Percentiles rank a stretch among this genome's conserved stretches.
These are phyloP conservation scores for Pseudocercospora musae DNA, from an alignment of 2,329 filamentous ascomycete species.

Conservation along the genomic window DNA sequence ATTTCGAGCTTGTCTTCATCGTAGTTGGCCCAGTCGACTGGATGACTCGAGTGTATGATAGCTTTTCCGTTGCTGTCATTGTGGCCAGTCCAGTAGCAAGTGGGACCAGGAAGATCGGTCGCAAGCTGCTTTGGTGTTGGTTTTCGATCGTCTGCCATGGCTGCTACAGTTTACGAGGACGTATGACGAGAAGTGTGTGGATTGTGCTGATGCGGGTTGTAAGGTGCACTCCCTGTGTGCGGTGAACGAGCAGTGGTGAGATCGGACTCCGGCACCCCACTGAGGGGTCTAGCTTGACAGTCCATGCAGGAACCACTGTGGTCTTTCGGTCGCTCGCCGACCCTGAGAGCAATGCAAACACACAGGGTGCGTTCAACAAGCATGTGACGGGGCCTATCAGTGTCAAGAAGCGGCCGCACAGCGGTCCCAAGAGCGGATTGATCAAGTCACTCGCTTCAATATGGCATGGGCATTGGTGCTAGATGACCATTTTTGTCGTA, in stretches of 20 bases:
- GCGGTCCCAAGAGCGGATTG: not conserved
- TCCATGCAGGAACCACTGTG: not conserved
- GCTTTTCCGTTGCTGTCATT: constrained; percentile 33
- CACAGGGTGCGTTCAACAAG: not conserved
- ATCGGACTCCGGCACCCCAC: not conserved
- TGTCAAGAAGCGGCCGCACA: not conserved
- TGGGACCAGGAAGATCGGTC: constrained; percentile 31
- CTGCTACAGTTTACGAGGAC: not conserved
- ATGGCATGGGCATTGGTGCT: constrained; percentile 49
- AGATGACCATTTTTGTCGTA: constrained; percentile 79
- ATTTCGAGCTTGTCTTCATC: constrained; percentile 48
- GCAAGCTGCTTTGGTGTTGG: constrained; percentile 33
- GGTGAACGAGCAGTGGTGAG: not conserved
- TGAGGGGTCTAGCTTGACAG: constrained; percentile 2
- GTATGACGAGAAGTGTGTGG: not conserved
- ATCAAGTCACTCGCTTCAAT: not conserved
- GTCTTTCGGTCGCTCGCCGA: not conserved
- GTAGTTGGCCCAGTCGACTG: constrained; percentile 35
- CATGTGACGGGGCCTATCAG: not conserved
- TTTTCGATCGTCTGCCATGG: constrained; percentile 22
- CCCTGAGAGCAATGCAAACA: not conserved
- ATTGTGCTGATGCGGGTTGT: not conserved
- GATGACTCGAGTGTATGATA: constrained; percentile 32
- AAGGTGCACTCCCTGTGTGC: not conserved
- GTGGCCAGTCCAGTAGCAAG: constrained; percentile 37